Evolutionary conservation across 257 asterid genomes (phyloP).

Genomic region (Salvia rosmarinus): DNA sequence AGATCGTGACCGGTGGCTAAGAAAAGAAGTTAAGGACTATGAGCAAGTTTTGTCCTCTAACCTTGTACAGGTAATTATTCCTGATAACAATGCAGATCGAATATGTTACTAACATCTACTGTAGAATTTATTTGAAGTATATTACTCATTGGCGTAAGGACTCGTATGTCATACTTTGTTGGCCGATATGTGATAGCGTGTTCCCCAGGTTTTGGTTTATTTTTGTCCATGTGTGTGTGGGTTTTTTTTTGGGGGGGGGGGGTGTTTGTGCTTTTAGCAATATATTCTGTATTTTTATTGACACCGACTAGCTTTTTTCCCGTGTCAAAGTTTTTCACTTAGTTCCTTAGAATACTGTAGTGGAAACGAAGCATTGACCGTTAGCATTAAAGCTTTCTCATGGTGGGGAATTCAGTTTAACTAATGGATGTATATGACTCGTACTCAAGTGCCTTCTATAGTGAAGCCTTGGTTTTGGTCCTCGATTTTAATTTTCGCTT

Average conservation of each 20-base stretch:
- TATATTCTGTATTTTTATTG: too few relatives aligned
- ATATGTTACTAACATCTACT: not conserved
- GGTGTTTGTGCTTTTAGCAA: too few relatives aligned
- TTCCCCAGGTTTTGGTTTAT: conserved; percentile 10
- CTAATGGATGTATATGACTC: not conserved
- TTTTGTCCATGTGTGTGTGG: too few relatives aligned
- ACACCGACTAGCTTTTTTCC: not conserved
- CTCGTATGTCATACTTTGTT: too few relatives aligned
- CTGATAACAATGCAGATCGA: conserved; percentile 6
- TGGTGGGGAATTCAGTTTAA: not conserved
- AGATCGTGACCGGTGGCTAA: conserved; percentile 93
- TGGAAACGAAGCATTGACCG: conserved; percentile 5
- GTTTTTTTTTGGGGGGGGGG: too few relatives aligned
- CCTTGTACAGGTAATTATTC: conserved; percentile 61
- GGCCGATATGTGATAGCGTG: conserved; percentile 20
- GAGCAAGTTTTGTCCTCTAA: conserved; percentile 83
- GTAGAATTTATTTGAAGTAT: conserved; percentile 21
- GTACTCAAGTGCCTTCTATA: conserved; percentile 1
- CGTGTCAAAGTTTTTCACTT: conserved; percentile 1
- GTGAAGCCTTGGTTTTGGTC: not conserved
- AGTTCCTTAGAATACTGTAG: not conserved
- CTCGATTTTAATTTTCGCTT: not conserved
- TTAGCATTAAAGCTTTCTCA: not conserved
- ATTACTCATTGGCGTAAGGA: not conserved
- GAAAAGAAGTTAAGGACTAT: conserved; percentile 86